Percentiles rank a stretch among this genome's conserved stretches.
These are phyloP conservation scores for Termitomyces bulborhizus DNA, from an alignment of 768 basidiomycete species.

Conservation along the genomic window DNA sequence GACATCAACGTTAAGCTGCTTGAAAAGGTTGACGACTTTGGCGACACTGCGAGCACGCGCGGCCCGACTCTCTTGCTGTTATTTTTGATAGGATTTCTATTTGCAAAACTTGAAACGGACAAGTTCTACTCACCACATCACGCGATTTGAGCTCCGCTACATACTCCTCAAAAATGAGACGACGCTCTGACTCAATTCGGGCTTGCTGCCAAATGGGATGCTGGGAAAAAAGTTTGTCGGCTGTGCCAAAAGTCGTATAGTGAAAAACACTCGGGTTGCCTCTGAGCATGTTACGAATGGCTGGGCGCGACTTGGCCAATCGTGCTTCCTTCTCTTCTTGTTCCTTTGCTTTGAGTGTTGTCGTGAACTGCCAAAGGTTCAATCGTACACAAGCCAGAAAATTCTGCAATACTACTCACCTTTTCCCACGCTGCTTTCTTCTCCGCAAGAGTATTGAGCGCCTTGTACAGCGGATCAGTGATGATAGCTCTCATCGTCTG, in stretches of 20 bases:
- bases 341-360: constrained; percentile 71
- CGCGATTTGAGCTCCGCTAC: constrained; percentile 78
- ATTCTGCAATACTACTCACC: constrained; percentile 36
- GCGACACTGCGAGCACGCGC: constrained; percentile 73
- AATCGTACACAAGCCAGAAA: constrained; percentile 1
- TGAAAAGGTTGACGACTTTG: constrained; percentile 82
- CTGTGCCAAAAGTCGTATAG: constrained; percentile 87
- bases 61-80: constrained; percentile 76
- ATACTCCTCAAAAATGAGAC: constrained; percentile 88
- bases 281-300: constrained; percentile 78
- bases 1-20: constrained; percentile 83
- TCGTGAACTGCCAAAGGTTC: constrained; percentile 55
- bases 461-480: constrained; percentile 95
- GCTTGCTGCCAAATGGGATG: constrained; percentile 92
- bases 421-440: constrained; percentile 94
- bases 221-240: constrained; percentile 77
- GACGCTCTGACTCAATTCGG: constrained; percentile 79
- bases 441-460: constrained; percentile 87
- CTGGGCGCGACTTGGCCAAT: constrained; percentile 80
- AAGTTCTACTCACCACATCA: constrained; percentile 65
- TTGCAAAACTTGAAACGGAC: neutral
- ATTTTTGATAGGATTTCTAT: constrained; percentile 2
- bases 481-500: constrained; percentile 97
- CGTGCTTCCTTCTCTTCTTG: constrained; percentile 82
- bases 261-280: constrained; percentile 86